These are phyloP conservation scores for Serendipita sp. DNA, from an alignment of 768 basidiomycete species.

Conservation along the genomic window DNA sequence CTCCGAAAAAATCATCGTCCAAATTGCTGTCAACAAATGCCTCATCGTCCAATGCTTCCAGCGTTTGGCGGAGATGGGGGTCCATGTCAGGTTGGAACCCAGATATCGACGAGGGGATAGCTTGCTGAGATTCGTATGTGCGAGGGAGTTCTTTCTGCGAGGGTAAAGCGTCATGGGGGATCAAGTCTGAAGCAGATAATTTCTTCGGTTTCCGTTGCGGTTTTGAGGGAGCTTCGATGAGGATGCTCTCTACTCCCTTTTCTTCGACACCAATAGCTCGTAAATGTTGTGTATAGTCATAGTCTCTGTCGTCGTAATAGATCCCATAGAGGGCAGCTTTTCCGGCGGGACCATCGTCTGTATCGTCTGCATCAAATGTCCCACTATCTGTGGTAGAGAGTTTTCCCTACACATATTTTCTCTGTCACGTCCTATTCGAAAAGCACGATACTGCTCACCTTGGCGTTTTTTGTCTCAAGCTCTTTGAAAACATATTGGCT, in stretches of 20 bases:
- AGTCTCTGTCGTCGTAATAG: conserved; percentile 89
- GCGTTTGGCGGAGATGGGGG: conserved; percentile 77
- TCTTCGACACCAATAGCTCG: conserved; percentile 60
- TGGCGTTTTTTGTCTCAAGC: conserved; percentile 51
- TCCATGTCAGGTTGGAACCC: conserved; percentile 96
- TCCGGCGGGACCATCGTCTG: conserved; percentile 25
- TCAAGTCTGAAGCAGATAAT: conserved; percentile 32
- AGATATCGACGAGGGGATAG: conserved; percentile 64
- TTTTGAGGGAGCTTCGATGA: conserved; percentile 56
- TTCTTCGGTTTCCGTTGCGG: conserved; percentile 24
- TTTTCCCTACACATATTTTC: neutral
- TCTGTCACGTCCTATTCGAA: neutral
- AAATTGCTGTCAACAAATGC: conserved; percentile 73
- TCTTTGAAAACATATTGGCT: conserved; percentile 79
- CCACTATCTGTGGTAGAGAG: neutral
- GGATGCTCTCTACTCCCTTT: conserved; percentile 64
- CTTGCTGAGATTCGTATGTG: conserved; percentile 43
- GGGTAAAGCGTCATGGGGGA: conserved; percentile 58
- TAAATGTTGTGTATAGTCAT: conserved; percentile 98
- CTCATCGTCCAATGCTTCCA: conserved; percentile 93
- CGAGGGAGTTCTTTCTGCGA: conserved; percentile 59
- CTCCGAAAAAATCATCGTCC: conserved; percentile 61
- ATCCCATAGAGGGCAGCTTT: conserved; percentile 83
- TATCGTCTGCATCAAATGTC: neutral
- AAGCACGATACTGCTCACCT: neutral